Base-by-base conservation (phyloP, 768 basidiomycete species). In the Hysterangium stoloniferum region DNA sequence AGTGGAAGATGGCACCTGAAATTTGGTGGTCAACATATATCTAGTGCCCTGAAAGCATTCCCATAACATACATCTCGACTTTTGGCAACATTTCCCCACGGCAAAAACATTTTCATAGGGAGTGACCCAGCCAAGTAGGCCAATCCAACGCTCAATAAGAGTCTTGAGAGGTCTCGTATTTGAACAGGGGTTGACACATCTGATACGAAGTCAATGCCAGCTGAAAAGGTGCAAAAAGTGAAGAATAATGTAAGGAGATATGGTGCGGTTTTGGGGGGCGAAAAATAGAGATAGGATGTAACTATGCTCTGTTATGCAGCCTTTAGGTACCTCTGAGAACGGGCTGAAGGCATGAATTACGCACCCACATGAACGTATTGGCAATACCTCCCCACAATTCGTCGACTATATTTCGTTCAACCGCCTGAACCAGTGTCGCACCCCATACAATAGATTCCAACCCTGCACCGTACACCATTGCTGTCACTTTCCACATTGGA, bases 71-170 rank as follows among this genome's bases (percentile, higher is more conserved):
- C 57, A 77, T 80, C 61, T 80, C 75, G 43, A 64, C 63, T 19
- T 66, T 59, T 61, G 2, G 81, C 81, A 17, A 82, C 72, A 56
- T 78, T 74, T 28, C 65, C 52, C 1, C 71, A 68, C 19, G 79
- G 73, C 29, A 66, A 65, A 15, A 68, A 62, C 4, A 58, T 58
- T 52, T 75, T 70, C 43, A 85, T 52, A 11, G 80, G 83, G 28
- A 78, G 63, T 4, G 77, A 75, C n/a, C 81, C 80, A 17, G 75
- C 73, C 15, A 79, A 47, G 64, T 71, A 78, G 4, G 49, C 43
- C n/a, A 33, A 42, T 32, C n/a, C 17, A 6, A 24, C 13, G 17
- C 24, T 19, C 0, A 45, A 17, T 6, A 48, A 34, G 32, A 53
- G 20, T 29, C 35, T 19, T 22, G 44, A 13, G 22, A 44, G 9